Conservation (phyloP, 2,329 filamentous ascomycete species). For the Dichotomopilus funicola region DNA sequence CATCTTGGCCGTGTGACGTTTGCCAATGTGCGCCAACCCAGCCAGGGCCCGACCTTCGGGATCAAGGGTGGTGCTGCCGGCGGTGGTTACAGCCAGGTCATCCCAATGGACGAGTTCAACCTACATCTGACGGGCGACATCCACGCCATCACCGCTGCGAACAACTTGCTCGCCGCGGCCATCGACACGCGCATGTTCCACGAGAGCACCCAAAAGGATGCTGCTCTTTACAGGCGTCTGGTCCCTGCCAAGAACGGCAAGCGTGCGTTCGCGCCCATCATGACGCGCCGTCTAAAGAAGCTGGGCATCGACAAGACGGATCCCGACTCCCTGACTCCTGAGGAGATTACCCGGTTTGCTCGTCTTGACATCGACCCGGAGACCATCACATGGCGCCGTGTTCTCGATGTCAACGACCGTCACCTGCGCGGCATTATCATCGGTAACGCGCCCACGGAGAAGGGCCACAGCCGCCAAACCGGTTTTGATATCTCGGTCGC, state of each 20-base stretch:
- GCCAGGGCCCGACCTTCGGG: conserved; percentile 94
- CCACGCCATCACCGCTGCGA: conserved; percentile 92
- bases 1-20: conserved; percentile 85
- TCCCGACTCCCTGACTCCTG: conserved; percentile 80
- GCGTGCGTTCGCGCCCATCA: conserved; percentile 77
- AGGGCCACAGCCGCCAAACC: conserved; percentile 78
- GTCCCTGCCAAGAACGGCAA: conserved; percentile 87
- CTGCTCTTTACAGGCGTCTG: conserved; percentile 75
- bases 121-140: conserved; percentile 96
- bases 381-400: conserved; percentile 94
- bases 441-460: conserved; percentile 83
- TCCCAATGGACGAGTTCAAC: conserved; percentile 99
- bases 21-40: conserved; percentile 94
- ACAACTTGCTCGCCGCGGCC: conserved; percentile 92
- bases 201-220: conserved; percentile 90
- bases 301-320: conserved; percentile 93
- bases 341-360: conserved; percentile 85
- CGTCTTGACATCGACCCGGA: conserved; percentile 92
- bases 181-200: conserved; percentile 99
- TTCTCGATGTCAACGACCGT: conserved; percentile 94
- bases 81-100: conserved; percentile 97
- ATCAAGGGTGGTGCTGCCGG: conserved; percentile 98
- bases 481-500: conserved; percentile 98
- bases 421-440: conserved; percentile 86
- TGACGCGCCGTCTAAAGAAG: conserved; percentile 92